Evolutionary conservation across 768 basidiomycete species (phyloP).

Genomic region (Hemileccinum impolitum): DNA sequence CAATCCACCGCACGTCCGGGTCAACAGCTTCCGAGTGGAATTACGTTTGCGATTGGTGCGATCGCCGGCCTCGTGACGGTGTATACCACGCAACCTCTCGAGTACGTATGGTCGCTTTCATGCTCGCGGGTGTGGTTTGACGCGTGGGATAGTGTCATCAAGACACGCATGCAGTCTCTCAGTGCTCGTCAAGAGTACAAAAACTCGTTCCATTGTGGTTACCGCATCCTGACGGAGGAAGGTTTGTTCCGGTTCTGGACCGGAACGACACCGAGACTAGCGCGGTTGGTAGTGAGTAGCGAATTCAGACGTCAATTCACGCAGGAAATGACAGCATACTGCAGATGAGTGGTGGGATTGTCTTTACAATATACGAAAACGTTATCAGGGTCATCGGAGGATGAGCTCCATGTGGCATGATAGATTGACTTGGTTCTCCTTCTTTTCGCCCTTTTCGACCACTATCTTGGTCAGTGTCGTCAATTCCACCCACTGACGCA

Average conservation of each 20-base stretch:
- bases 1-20: conserved; percentile 82
- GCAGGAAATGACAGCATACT: background rate
- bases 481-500: conserved; percentile 18
- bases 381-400: conserved; percentile 54
- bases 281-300: conserved; percentile 71
- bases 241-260: conserved; percentile 94
- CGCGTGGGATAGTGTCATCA: conserved; percentile 72
- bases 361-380: conserved; percentile 90
- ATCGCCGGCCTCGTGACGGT: conserved; percentile 95
- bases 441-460: conserved; percentile 9
- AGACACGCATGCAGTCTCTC: conserved; percentile 97
- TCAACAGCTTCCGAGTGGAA: conserved; percentile 75
- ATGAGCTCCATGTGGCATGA: background rate
- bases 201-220: conserved; percentile 94
- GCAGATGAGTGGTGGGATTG: conserved; percentile 88
- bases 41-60: conserved; percentile 94
- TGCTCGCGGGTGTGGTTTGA: background rate
- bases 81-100: conserved; percentile 83
- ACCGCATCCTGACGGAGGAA: conserved; percentile 92
- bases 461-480: conserved; percentile 16
- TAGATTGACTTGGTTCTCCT: background rate
- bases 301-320: background rate
- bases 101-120: conserved; percentile 43
- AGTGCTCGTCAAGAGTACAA: conserved; percentile 79
- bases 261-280: conserved; percentile 88